Conservation (phyloP, 202 grass and related monocot genomes). For the Bolboschoenoplectus hybrid region DNA sequence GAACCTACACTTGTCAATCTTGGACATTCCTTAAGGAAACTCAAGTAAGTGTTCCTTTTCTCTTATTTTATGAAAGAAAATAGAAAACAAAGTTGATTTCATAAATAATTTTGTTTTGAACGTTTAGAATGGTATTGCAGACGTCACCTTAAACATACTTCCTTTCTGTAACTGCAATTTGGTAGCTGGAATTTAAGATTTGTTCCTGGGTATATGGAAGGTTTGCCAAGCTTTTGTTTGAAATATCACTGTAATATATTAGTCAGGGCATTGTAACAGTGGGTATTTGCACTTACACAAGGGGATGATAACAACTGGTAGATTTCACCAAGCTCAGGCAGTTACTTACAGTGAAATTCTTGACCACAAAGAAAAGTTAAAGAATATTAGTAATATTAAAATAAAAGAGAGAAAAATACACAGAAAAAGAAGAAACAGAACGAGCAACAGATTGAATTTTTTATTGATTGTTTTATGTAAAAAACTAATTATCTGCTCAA, state of each 20-base stretch:
- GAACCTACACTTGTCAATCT: conserved; percentile 99
- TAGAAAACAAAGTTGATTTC: neutral
- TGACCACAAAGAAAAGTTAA: neutral
- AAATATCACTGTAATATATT: conserved; percentile 10
- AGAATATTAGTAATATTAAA: neutral
- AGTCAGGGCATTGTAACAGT: neutral
- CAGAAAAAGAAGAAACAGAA: neutral
- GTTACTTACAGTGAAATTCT: conserved; percentile 5
- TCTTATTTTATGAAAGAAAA: neutral
- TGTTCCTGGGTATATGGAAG: conserved; percentile 10
- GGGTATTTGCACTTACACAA: neutral
- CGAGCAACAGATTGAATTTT: neutral
- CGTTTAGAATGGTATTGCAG: neutral
- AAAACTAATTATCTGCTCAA: conserved; percentile 4
- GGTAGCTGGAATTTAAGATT: neutral
- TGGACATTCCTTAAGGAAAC: conserved; percentile 78
- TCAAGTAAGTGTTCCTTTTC: conserved; percentile 62
- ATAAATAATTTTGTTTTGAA: neutral
- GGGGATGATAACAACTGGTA: neutral
- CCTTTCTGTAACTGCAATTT: neutral
- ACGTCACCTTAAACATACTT: neutral
- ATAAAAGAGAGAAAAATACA: conserved; percentile 7
- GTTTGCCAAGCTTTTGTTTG: neutral
- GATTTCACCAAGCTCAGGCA: neutral
- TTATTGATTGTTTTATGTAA: neutral